Evolutionary conservation across 352 stramenopile species (phyloP), one percentile per base, ranked within the genome.

Genomic region (Globisporangium abappressorium): DNA sequence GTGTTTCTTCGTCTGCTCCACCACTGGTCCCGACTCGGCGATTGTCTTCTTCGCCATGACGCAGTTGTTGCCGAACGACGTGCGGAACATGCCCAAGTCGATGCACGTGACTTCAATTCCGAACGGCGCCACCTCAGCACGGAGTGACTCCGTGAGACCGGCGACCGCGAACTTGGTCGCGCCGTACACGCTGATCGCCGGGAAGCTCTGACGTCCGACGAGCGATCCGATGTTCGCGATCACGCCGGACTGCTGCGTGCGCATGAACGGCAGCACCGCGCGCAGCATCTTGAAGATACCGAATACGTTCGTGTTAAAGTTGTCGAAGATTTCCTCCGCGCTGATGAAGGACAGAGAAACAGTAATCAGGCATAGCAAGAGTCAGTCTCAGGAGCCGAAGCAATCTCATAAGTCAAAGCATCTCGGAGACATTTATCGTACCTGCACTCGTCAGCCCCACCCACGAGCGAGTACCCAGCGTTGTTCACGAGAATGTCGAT

Each of bases 291-390:
- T 64, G 57, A 79, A 58, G 66, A 80, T 69, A 26, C 78, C 78
- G 34, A 84, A 86, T 4, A 85, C 73, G 46, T 85, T 82, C 34
- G 78, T 82, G 66, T 80, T 73, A 71, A 75, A 85, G 57, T 75
- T 59, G 20, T 70, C 71, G 24, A 71, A 61, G 33, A 85, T 65
- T 36, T 83, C 78, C 41, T 81, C 57, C 11, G 72, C 69, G 24
- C 69, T 80, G 20, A 5, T 4, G 41, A 18, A 54, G 20, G 34
- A 41, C 34, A 41, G 14, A 41, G 34, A 41, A 41, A 41, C 34
- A 41, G 34, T 12, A 41, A 41, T 41, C 9, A 12, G 14, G 34
- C 34, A 41, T 41, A 14, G 34, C 34, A 41, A 41, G 9, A 41
- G 9, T 41, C 34, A 41, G 34, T 15, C 34, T 41, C 34, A 1